Evolutionary conservation across 805 yeast genomes (phyloP), one percentile per base, ranked within the genome.

Genomic region (Candida morakotiae): DNA sequence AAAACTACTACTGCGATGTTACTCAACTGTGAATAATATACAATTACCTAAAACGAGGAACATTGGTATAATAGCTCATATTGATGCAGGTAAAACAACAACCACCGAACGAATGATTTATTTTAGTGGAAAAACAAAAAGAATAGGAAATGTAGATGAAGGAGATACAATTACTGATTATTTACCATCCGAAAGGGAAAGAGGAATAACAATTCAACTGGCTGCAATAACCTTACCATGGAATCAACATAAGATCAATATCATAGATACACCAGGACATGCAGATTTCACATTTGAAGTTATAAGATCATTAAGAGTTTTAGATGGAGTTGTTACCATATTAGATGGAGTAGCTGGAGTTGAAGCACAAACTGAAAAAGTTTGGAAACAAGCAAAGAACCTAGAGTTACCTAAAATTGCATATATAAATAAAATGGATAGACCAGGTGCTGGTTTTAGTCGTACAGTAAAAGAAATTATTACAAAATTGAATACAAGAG

Each of bases 41-140:
- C 53, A 58, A 3, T 49, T 58, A 1, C 48, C 45, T 14, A 64
- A 64, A 37, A 73, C 83, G 17, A 67, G 98, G 42, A 91, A 93
- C 60, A 86, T 93, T 23, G 98, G 98, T 2, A 87, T 93, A 49
- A 88, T 93, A 28, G 98, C 98, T n/a, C 98, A 93, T 56, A 93
- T 93, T 37, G 98, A 93, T 67, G 98, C 98, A 2, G 98, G 98
- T 0, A 93, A 93, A 60, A 93, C 98, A 3, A 93, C 98, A 2
- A 89, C 98, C 1, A 91, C 98, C 0, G 98, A 93, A 56, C 68
- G 98, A 31, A 85, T 93, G 87, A 75, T 93, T n/a, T 91, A 74
- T 54, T 89, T 84, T 55, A 73, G 89, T 37, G 98, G 98, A 0
- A 71, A 81, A 40, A 91, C 85, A 1, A 67, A 69, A 19, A 58